A percentile compares a stretch with the other conserved stretches of the same genome.
Evolutionary conservation across 2,329 filamentous ascomycete species (phyloP).

Genomic region (Diaporthe ilicicola): DNA sequence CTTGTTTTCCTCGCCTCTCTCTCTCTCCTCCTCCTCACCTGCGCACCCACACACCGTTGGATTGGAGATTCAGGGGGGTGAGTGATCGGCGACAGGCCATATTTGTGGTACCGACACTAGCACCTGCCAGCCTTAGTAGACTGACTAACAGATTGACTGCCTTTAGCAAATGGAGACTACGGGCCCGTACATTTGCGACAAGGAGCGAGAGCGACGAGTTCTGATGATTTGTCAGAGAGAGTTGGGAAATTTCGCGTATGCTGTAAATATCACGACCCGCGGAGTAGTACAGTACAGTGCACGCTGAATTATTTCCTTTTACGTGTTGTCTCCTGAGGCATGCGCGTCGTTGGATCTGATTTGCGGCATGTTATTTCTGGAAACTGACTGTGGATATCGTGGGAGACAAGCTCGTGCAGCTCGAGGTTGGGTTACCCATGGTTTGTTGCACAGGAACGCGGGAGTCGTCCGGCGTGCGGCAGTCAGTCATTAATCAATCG

Average conservation of each 20-base stretch:
- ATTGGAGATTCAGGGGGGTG: constrained; percentile 16
- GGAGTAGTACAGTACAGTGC: too few relatives aligned
- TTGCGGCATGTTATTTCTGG: constrained; percentile 8
- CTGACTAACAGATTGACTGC: neutral
- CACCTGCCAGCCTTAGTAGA: constrained; percentile 12
- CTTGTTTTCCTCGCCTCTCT: neutral
- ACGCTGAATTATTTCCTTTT: neutral
- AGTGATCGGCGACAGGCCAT: constrained; percentile 12
- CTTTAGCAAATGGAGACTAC: neutral
- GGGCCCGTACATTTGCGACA: too few relatives aligned
- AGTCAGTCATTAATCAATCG: neutral
- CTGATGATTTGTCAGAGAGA: too few relatives aligned
- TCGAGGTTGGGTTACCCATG: constrained; percentile 18
- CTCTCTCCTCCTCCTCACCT: neutral
- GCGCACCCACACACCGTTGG: constrained; percentile 7
- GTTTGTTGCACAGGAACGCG: neutral
- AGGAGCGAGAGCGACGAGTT: too few relatives aligned
- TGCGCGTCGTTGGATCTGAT: constrained; percentile 17
- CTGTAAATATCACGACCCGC: too few relatives aligned
- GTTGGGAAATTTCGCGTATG: too few relatives aligned
- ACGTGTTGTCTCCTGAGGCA: neutral
- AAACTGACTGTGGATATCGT: constrained; percentile 9
- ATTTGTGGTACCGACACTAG: neutral
- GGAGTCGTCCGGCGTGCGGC: too few relatives aligned
- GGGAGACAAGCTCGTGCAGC: neutral